Conservation (phyloP, 1,284 basidiomycete species). For the Golubevia pallescens region DNA sequence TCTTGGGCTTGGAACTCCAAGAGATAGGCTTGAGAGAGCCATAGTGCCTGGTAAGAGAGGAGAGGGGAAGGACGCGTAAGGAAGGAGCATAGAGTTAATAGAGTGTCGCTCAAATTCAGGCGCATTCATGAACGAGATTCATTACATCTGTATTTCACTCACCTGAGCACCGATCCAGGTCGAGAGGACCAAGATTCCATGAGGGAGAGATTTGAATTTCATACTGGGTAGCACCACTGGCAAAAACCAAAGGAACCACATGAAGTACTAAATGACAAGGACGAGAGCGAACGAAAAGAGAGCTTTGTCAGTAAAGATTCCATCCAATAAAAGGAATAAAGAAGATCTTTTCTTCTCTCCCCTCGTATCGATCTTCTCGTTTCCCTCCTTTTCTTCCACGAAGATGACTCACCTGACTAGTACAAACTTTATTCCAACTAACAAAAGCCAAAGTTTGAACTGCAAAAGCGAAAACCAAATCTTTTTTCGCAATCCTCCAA, state of each 20-base stretch:
- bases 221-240: constrained; percentile 80
- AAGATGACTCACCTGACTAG: constrained; percentile 76
- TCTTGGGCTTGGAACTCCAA: constrained; percentile 53
- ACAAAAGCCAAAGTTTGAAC: constrained; percentile 90
- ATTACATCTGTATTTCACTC: no score
- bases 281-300: constrained; percentile 1
- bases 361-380: background rate
- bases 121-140: no score
- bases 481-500: constrained; percentile 71
- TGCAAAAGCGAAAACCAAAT: constrained; percentile 83
- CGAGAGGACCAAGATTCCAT: constrained; percentile 67
- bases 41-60: constrained; percentile 46
- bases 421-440: constrained; percentile 97
- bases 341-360: background rate
- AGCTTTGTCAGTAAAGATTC: background rate
- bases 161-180: constrained; percentile 79
- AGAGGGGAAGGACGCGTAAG: background rate
- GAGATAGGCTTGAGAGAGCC: constrained; percentile 54
- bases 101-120: background rate
- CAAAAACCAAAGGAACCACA: constrained; percentile 93
- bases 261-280: constrained; percentile 79
- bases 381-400: background rate
- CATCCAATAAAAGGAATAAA: background rate
- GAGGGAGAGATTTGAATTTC: constrained; percentile 67
- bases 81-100: background rate